Percentiles rank a stretch among this genome's conserved stretches.
Conservation (phyloP, 1,284 basidiomycete species). For the Ustilago nuda region DNA sequence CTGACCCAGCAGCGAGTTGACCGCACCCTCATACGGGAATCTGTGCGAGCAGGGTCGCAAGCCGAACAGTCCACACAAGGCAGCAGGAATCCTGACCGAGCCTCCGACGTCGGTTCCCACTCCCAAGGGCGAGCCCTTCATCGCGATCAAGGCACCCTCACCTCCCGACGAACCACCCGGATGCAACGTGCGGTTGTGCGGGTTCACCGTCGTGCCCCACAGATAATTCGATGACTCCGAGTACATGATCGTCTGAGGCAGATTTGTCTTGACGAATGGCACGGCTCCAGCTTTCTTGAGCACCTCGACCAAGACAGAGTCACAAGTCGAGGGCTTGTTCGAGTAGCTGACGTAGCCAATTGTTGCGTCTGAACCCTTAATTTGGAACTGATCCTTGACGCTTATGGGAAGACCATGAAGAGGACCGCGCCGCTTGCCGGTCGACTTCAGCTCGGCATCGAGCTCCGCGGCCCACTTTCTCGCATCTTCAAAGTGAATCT, state of each 20-base stretch:
- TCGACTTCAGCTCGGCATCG: slow-evolving; percentile 74
- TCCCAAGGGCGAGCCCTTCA: slow-evolving; percentile 74
- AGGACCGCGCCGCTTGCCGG: slow-evolving; percentile 74
- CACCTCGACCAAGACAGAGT: slow-evolving; percentile 59
- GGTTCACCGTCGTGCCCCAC: slow-evolving; percentile 79
- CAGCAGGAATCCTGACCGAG: slow-evolving; percentile 76
- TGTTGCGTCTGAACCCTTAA: slow-evolving; percentile 75
- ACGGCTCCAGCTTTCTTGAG: slow-evolving; percentile 76
- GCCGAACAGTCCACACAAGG: slow-evolving; percentile 77
- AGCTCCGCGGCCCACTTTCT: slow-evolving; percentile 73
- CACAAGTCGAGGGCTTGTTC: slow-evolving; percentile 32
- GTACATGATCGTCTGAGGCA: slow-evolving; percentile 56
- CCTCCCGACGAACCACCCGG: slow-evolving; percentile 77
- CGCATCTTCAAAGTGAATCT: slow-evolving; percentile 77
- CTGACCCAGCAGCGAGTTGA: slow-evolving; percentile 72
- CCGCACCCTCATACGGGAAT: slow-evolving; percentile 76
- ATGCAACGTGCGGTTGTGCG: slow-evolving; percentile 72
- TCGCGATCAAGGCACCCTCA: slow-evolving; percentile 76
- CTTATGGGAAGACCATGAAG: slow-evolving; percentile 77
- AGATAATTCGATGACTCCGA: slow-evolving; percentile 72
- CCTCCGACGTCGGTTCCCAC: slow-evolving; percentile 81
- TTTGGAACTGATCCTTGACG: slow-evolving; percentile 76
- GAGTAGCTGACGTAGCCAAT: slow-evolving; percentile 76
- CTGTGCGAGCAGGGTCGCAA: slow-evolving; percentile 79
- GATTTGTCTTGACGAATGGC: slow-evolving; percentile 78